Evolutionary conservation across 192 early-diverging fungal genomes (phyloP), one percentile per base, ranked within the genome.

Genomic region (Backusella macrospora): DNA sequence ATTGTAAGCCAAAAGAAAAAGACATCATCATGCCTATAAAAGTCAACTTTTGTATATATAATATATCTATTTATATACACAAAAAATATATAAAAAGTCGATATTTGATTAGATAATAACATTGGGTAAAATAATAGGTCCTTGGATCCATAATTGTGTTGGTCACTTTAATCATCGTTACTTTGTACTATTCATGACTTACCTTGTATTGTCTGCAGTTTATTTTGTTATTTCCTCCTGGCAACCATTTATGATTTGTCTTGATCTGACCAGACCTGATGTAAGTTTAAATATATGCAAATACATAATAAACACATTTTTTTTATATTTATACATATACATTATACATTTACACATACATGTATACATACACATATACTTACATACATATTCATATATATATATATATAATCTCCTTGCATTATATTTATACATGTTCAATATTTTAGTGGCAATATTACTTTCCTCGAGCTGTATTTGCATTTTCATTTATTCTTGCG

Each of bases 101-200:
- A 34, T 34, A 34, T 34, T 34, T 21, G 49, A 52, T 21, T 26
- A 26, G 3, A 21, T 59, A 13, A 59, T 18, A 46, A 13, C 1
- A 13, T 59, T 23, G 10, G 4, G 14, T 14, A 1, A 0, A 10
- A 59, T 59, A 59, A 59, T 59, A 80, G 79, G 92, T 23, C 91
- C 91, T n/a, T 94, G 93, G 93, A 87, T 94, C 74, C 89, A 90
- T 72, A 92, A 92, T 76, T 92, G 92, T 70, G 90, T 94, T 29
- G 93, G 93, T 5, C 88, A 89, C 75, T 86, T 78, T 26, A 94
- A 91, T 65, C 92, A 94, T 69, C 87, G 92, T 65, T 86, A 87
- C 38, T 94, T 94, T 74, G n/a, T 92, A 15, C 81, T 94, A 65
- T 94, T 94, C 15, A 76, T 88, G 82, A 86, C 83, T 13, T 88